These are phyloP conservation scores for Schoenoplectus triqueter DNA, from an alignment of 202 grass and related monocot species.

Conservation along the genomic window DNA sequence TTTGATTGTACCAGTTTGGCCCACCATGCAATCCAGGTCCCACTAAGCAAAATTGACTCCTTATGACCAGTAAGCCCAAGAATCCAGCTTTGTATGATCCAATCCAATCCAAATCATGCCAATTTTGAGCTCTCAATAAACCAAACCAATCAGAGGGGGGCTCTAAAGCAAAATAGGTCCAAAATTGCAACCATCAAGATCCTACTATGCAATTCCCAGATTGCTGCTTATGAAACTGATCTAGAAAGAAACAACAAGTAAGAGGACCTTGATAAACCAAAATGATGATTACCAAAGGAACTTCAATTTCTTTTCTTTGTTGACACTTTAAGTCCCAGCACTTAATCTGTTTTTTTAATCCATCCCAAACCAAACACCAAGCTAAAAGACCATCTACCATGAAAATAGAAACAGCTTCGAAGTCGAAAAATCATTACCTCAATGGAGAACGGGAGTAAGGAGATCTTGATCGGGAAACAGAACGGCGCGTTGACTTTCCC, in stretches of 20 bases:
- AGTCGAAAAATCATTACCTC: slow-evolving; percentile 53
- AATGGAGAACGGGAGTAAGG: slow-evolving; percentile 75
- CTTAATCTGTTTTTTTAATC: slow-evolving; percentile 8
- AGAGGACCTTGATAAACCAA: slow-evolving; percentile 45
- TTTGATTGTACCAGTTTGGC: slow-evolving; percentile 38
- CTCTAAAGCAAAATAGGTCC: slow-evolving; percentile 58
- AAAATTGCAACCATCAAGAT: slow-evolving; percentile 73
- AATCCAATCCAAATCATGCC: slow-evolving; percentile 52
- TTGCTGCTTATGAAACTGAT: slow-evolving; percentile 68
- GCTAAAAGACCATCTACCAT: background rate
- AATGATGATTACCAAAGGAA: slow-evolving; percentile 38
- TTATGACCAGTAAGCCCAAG: slow-evolving; percentile 78
- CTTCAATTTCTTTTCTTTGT: slow-evolving; percentile 20
- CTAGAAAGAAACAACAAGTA: slow-evolving; percentile 58
- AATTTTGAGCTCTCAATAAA: slow-evolving; percentile 68
- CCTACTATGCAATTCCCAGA: slow-evolving; percentile 86
- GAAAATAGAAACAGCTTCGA: background rate
- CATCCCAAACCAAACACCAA: background rate
- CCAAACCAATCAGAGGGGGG: slow-evolving; percentile 60
- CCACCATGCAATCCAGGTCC: slow-evolving; percentile 60
- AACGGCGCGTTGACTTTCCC: slow-evolving; percentile 53
- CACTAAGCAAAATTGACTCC: slow-evolving; percentile 64
- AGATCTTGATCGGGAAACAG: slow-evolving; percentile 81
- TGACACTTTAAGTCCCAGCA: background rate
- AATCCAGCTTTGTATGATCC: slow-evolving; percentile 58